Conservation (phyloP, 768 basidiomycete genomes). For the Mycena rebaudengoi region DNA sequence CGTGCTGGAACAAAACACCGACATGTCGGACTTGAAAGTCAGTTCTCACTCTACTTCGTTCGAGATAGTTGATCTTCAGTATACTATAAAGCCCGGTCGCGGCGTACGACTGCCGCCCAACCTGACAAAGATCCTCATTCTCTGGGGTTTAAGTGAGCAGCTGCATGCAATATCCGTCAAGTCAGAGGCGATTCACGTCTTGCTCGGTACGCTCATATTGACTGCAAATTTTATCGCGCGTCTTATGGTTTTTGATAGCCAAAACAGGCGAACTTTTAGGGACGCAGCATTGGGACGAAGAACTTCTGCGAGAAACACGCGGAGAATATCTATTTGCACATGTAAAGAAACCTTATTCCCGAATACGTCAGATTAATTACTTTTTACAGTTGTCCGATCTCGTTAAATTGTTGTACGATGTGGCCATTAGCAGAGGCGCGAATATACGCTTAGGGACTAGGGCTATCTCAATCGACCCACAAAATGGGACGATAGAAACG, state of each 20-base stretch:
- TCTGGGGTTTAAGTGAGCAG: constrained; percentile 3
- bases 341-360: not conserved
- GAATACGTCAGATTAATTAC: not conserved
- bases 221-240: not conserved
- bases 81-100: not conserved
- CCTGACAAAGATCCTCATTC: constrained; percentile 5
- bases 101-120: constrained; percentile 13
- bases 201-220: not conserved
- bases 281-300: not conserved
- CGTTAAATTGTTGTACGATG: not conserved
- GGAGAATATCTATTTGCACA: constrained; percentile 8
- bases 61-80: no score
- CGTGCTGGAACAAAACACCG: not conserved
- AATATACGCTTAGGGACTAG: not conserved
- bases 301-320: not conserved
- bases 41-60: not conserved
- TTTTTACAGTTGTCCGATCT: constrained; percentile 1
- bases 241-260: not conserved
- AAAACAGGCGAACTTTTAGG: not conserved
- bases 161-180: constrained; percentile 5
- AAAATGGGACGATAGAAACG: not conserved
- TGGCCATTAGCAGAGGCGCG: not conserved
- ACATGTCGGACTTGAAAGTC: not conserved
- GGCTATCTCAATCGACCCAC: not conserved
- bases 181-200: not conserved